Base-by-base conservation (phyloP, 2,329 filamentous ascomycete genomes). In the Xylaria hypoxylon region DNA sequence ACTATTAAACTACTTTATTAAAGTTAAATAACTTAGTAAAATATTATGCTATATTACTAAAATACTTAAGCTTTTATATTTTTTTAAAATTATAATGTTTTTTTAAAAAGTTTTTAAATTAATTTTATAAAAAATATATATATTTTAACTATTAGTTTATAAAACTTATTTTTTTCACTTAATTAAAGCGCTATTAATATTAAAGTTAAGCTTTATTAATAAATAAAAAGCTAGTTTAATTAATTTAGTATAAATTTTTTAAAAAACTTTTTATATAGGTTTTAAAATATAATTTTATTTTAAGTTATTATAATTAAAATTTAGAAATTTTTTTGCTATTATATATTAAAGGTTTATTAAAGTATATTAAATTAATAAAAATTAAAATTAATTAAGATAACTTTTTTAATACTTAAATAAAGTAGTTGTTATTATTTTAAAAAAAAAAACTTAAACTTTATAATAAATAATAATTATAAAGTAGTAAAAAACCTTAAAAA, bases 201-300 rank as follows among this genome's bases (percentile, higher is more conserved):
- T n/a, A n/a, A n/a, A 45, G n/a, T 58, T 58, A 45, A 28, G 17
- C 28, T 45, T 58, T 58, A 28, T 58, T 56, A 24, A 42, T 42
- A 33, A 42, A 26, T 26, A 42, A 56, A 24, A 56, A 56, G 2
- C 13, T 42, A 15, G 31, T 31, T 45, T 58, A 58, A 45, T 58
- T 58, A 45, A 58, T 58, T 35, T 57, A 13, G 2, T 26, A 42
- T 2, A 10, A 42, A 17, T 57, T 31, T n/a, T 57, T 24, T 24
- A 45, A 45, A 45, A 58, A 58, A 15, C 53, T 58, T 5, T 31
- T 35, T n/a, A 5, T 33, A 35, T 58, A 58, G 4, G 6, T 58
- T 31, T 58, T 22, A 24, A 45, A 24, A 42, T 58, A 58, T 3
- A 31, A 3, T 31, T 45, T 17, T 22, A 58, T n/a, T 31, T 58